Percentiles rank a stretch among this genome's conserved stretches.
These are phyloP conservation scores for Colletotrichum falcatum DNA, from an alignment of 2,329 filamentous ascomycete species.

Conservation along the genomic window DNA sequence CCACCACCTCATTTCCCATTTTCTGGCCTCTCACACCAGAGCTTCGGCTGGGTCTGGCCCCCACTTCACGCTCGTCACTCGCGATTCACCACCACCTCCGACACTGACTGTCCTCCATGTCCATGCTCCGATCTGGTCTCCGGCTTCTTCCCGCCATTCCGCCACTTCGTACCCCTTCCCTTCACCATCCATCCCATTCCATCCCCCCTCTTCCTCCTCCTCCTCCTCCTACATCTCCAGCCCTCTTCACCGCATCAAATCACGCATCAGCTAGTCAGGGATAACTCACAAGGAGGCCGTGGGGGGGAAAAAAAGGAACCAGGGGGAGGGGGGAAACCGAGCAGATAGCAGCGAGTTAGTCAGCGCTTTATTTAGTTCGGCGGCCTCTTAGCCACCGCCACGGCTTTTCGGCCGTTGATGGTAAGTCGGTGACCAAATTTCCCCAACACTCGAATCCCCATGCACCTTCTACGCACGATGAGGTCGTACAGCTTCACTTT, in stretches of 20 bases:
- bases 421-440: not conserved
- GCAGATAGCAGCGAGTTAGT: not conserved
- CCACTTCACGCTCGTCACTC: constrained; percentile 9
- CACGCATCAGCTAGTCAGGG: constrained; percentile 6
- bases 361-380: not conserved
- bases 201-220: not conserved
- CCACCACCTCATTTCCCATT: not conserved
- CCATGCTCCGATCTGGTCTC: constrained; percentile 16
- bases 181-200: not conserved
- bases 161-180: constrained; percentile 12
- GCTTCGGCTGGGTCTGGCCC: constrained; percentile 12
- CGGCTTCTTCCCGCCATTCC: constrained; percentile 40
- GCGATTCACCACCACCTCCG: constrained; percentile 5
- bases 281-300: not conserved
- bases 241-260: constrained; percentile 38
- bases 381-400: not conserved
- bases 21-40: constrained; percentile 14
- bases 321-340: not conserved
- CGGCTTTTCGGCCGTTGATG: not conserved
- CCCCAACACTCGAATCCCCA: not conserved
- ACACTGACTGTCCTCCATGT: constrained; percentile 3
- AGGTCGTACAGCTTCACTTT: constrained; percentile 38
- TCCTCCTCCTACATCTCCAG: constrained; percentile 14
- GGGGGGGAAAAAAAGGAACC: not conserved
- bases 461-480: constrained; percentile 39